Conservation (phyloP, 2,329 filamentous ascomycete genomes). For the Seiridium cupressi region DNA sequence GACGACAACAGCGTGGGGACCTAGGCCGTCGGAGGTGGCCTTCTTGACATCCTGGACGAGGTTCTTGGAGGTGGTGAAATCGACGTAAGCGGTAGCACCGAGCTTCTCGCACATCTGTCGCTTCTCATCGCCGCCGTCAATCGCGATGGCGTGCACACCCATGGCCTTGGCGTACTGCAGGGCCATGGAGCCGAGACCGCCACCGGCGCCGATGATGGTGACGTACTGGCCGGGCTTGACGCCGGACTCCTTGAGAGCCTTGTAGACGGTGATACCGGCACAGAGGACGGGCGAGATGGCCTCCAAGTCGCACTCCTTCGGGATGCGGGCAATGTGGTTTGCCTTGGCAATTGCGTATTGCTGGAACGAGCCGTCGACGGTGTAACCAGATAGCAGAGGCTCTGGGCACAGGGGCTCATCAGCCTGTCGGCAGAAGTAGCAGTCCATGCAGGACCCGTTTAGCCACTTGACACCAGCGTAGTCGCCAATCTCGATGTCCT, state of each 20-base stretch:
- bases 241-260: conserved; percentile 83
- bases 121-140: conserved; percentile 85
- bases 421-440: conserved; percentile 76
- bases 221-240: conserved; percentile 73
- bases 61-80: conserved; percentile 75
- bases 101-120: conserved; percentile 65
- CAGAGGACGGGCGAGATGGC: conserved; percentile 78
- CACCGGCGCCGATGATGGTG: conserved; percentile 83
- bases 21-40: conserved; percentile 75
- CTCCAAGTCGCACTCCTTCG: conserved; percentile 73
- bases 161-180: conserved; percentile 90
- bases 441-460: conserved; percentile 81
- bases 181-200: conserved; percentile 73
- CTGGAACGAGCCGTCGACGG: conserved; percentile 90
- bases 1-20: conserved; percentile 83
- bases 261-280: conserved; percentile 86
- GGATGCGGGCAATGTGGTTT: conserved; percentile 78
- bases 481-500: conserved; percentile 78
- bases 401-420: conserved; percentile 83
- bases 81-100: conserved; percentile 72
- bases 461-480: conserved; percentile 91
- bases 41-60: conserved; percentile 82
- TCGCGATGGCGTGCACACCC: conserved; percentile 77
- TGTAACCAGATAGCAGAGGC: conserved; percentile 81
- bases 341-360: conserved; percentile 89